Percentiles rank a stretch among this genome's conserved stretches.
phyloP scores from a whole-genome alignment of 495 filamentous ascomycete genomes.

The Penicillium argentinense region DNA sequence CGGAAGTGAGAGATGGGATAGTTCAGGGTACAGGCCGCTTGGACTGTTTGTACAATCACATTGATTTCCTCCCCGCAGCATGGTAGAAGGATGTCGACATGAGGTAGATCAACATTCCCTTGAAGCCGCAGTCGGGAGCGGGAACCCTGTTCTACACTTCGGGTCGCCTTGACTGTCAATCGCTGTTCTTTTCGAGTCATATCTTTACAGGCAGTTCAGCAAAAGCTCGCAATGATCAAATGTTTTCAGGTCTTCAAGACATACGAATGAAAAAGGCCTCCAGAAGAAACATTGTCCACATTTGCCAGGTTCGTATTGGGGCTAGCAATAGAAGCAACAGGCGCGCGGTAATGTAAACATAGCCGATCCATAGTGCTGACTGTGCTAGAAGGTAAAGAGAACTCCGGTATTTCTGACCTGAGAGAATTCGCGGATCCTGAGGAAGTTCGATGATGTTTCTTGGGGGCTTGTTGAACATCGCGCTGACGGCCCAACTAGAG shows the following conservation, averaged over 20 bases:
- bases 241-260: not conserved
- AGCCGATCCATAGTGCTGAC: conserved; percentile 21
- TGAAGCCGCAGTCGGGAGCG: conserved; percentile 27
- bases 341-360: conserved; percentile 26
- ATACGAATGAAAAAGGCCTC: conserved; percentile 30
- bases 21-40: conserved; percentile 46
- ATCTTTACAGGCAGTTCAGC: conserved; percentile 8
- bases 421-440: conserved; percentile 13
- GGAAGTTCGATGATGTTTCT: conserved; percentile 27
- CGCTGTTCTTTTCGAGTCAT: conserved; percentile 28
- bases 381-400: conserved; percentile 21
- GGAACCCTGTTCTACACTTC: not conserved
- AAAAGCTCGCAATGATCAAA: not conserved
- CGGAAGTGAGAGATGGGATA: conserved; percentile 48
- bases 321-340: conserved; percentile 11
- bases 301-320: conserved; percentile 24
- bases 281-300: conserved; percentile 30
- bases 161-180: conserved; percentile 20
- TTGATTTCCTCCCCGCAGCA: conserved; percentile 51
- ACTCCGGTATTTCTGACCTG: conserved; percentile 21
- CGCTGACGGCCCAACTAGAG: no score
- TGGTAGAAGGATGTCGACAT: conserved; percentile 48
- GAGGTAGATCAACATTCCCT: conserved; percentile 28
- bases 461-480: not conserved
- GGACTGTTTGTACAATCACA: conserved; percentile 52